Conservation (phyloP, 768 basidiomycete species). For the Gloeophyllum trabeum region DNA sequence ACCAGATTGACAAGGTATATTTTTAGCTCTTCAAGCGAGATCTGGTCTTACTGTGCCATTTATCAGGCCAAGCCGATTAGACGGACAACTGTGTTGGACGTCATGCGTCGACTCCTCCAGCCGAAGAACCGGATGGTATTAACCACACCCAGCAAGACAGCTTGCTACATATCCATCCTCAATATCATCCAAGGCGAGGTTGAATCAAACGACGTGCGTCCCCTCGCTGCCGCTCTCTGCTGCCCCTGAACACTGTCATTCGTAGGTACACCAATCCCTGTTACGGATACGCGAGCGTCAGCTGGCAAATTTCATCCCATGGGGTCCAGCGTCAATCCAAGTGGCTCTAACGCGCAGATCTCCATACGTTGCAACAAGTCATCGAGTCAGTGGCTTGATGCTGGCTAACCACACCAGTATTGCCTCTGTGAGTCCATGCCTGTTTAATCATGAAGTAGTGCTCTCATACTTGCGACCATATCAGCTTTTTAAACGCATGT, state of each 20-base stretch:
- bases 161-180: constrained; percentile 94
- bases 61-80: constrained; percentile 86
- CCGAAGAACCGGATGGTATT: constrained; percentile 99
- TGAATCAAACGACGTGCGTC: constrained; percentile 85
- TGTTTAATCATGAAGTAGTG: background rate
- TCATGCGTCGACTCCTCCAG: constrained; percentile 94
- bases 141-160: constrained; percentile 81
- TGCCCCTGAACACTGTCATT: background rate
- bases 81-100: constrained; percentile 93
- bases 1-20: constrained; percentile 87
- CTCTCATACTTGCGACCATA: too few species aligned
- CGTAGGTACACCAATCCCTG: constrained; percentile 91
- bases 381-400: constrained; percentile 97
- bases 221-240: background rate
- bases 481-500: constrained; percentile 90
- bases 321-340: constrained; percentile 98
- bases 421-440: constrained; percentile 56
- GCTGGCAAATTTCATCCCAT: constrained; percentile 95
- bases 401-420: constrained; percentile 99
- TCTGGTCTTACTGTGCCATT: background rate
- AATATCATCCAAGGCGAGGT: constrained; percentile 99
- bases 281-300: constrained; percentile 94
- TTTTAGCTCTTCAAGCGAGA: background rate
- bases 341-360: constrained; percentile 89
- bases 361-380: constrained; percentile 78